Percentiles rank a stretch among this genome's conserved stretches.
Evolutionary conservation across 495 filamentous ascomycete genomes (phyloP).

Genomic region (Friedmanniomyces simplex): DNA sequence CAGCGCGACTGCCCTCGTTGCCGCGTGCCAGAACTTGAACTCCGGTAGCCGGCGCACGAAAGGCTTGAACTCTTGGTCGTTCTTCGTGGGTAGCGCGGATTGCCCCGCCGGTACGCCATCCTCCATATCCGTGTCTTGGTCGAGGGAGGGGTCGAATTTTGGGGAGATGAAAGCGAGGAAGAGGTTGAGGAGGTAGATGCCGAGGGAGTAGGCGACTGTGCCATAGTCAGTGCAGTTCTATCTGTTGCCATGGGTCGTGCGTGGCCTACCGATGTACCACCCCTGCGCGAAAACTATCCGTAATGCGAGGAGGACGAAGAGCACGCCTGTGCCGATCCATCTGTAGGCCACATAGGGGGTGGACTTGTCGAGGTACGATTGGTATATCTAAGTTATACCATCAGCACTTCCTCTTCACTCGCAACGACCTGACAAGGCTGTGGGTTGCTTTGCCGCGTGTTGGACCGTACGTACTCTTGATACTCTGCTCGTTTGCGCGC

Average conservation of each 20-base stretch:
- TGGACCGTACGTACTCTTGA: conserved; percentile 43
- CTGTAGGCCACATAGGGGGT: conserved; percentile 80
- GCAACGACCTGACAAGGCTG: background rate
- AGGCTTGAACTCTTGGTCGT: conserved; percentile 92
- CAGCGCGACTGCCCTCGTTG: conserved; percentile 76
- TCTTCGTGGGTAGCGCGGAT: conserved; percentile 71
- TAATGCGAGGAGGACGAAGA: conserved; percentile 71
- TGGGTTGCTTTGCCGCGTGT: background rate
- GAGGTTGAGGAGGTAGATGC: conserved; percentile 97
- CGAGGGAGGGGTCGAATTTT: conserved; percentile 97
- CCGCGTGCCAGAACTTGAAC: conserved; percentile 99
- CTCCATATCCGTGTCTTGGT: conserved; percentile 90
- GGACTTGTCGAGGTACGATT: conserved; percentile 84
- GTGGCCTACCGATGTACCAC: conserved; percentile 87
- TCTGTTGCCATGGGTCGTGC: background rate
- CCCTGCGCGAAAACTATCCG: conserved; percentile 86
- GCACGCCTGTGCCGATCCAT: conserved; percentile 69
- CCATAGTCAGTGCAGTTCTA: background rate
- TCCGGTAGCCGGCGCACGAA: conserved; percentile 94
- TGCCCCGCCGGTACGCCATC: conserved; percentile 58
- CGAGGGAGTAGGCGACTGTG: conserved; percentile 89
- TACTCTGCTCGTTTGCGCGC: conserved; percentile 61
- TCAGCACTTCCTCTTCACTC: conserved; percentile 3
- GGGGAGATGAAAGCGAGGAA: conserved; percentile 98
- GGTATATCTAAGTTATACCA: conserved; percentile 59